A percentile compares a stretch with the other conserved stretches of the same genome.
Conservation (phyloP, 768 basidiomycete genomes). For the Russula sp. region DNA sequence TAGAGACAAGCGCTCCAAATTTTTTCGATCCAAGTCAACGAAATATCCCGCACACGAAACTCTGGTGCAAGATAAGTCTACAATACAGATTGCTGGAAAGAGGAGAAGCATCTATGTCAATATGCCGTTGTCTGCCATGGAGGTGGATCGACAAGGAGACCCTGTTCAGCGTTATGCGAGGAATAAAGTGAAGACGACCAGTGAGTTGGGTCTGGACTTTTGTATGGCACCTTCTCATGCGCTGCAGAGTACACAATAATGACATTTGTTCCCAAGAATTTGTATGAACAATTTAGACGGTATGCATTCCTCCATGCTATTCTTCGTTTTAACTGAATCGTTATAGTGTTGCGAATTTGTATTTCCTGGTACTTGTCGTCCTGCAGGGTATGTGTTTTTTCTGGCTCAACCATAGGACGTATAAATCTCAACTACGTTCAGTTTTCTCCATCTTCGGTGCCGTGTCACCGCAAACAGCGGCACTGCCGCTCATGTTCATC, state of each 20-base stretch:
- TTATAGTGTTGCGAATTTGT: constrained; percentile 80
- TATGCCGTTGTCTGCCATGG: constrained; percentile 52
- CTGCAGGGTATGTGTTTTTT: constrained; percentile 50
- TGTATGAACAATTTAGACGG: constrained; percentile 93
- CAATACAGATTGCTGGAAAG: constrained; percentile 40
- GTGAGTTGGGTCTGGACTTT: constrained; percentile 43
- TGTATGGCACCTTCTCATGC: neutral
- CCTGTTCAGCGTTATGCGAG: constrained; percentile 73
- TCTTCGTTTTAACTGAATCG: constrained; percentile 13
- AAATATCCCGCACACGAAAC: constrained; percentile 36
- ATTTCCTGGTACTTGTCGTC: constrained; percentile 80
- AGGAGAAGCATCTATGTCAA: constrained; percentile 83
- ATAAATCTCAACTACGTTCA: constrained; percentile 30
- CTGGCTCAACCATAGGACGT: neutral
- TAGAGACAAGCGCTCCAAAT: constrained; percentile 43
- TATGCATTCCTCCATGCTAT: constrained; percentile 26
- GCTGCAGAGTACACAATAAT: constrained; percentile 78
- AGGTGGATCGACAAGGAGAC: constrained; percentile 68
- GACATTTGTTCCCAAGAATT: constrained; percentile 89
- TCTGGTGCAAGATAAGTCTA: constrained; percentile 28
- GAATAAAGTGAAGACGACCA: constrained; percentile 93
- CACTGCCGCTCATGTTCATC: constrained; percentile 84
- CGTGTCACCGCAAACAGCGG: constrained; percentile 71
- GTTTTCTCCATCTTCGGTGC: constrained; percentile 92
- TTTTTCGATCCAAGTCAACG: constrained; percentile 46